Conservation (phyloP, 1,284 basidiomycete genomes). For the Ceratobasidium papillatum region DNA sequence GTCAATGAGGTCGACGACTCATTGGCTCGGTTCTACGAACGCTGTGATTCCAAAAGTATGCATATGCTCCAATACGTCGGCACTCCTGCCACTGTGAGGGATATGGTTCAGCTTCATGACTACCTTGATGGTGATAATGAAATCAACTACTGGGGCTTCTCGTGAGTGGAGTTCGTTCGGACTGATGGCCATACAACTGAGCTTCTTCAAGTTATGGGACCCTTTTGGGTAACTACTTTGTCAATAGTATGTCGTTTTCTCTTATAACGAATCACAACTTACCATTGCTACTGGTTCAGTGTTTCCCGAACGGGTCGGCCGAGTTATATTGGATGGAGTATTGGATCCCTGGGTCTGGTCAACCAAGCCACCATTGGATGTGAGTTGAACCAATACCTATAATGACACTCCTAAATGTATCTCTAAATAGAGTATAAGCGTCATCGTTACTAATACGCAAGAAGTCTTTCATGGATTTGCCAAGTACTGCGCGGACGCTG, state of each 20-base stretch:
- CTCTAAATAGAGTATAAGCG: not conserved
- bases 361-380: constrained; percentile 4
- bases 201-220: constrained; percentile 41
- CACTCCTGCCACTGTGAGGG: constrained; percentile 7
- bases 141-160: constrained; percentile 40
- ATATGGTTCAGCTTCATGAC: constrained; percentile 31
- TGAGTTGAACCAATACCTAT: not conserved
- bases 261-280: not conserved
- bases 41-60: constrained; percentile 32
- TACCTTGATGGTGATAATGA: constrained; percentile 16
- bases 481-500: not conserved
- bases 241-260: constrained; percentile 30
- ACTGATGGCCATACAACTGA: not conserved
- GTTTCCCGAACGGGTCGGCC: constrained; percentile 19
- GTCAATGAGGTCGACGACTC: constrained; percentile 22
- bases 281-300: not conserved
- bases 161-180: not conserved
- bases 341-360: constrained; percentile 11
- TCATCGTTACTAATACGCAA: not conserved
- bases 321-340: constrained; percentile 30
- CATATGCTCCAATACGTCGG: not conserved
- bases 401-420: not conserved
- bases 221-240: constrained; percentile 41
- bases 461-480: constrained; percentile 27
- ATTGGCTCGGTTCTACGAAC: constrained; percentile 11